These are phyloP conservation scores for Musa troglodytarum DNA, from an alignment of 176 grass and related monocot species.

Conservation along the genomic window DNA sequence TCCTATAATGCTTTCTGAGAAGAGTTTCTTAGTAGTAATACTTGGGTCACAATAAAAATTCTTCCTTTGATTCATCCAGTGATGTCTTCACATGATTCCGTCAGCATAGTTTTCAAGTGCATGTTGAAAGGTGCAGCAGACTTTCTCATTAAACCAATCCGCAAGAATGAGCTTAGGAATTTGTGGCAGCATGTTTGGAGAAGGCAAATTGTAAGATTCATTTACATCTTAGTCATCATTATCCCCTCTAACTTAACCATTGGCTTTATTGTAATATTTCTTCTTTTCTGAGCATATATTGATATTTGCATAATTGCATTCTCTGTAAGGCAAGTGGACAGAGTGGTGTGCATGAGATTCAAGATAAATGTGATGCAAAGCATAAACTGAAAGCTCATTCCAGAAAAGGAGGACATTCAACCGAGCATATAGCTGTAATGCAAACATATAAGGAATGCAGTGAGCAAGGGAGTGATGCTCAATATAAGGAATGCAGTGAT, in stretches of 20 bases:
- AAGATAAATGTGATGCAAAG: constrained; percentile 37
- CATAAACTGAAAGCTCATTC: constrained; percentile 9
- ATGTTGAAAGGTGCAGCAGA: constrained; percentile 97
- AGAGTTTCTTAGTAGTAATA: neutral
- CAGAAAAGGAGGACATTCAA: constrained; percentile 20
- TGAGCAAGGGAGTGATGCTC: neutral
- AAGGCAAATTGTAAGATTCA: constrained; percentile 62
- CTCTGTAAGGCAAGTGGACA: constrained; percentile 48
- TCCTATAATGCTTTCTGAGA: constrained; percentile 4
- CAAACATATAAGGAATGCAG: constrained; percentile 54
- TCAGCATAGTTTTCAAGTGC: constrained; percentile 98
- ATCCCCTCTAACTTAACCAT: neutral
- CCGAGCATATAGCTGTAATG: constrained; percentile 11
- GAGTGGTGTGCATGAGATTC: constrained; percentile 31
- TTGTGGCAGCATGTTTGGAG: constrained; percentile 99
- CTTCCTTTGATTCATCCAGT: constrained; percentile 42
- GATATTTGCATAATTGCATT: neutral
- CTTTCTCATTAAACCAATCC: constrained; percentile 90
- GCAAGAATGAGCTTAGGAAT: constrained; percentile 91
- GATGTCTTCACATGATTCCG: constrained; percentile 96
- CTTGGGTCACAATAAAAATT: neutral
- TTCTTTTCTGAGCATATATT: constrained; percentile 7
- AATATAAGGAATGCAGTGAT: constrained; percentile 62
- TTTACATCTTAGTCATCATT: neutral
- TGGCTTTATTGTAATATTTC: neutral